Base-by-base conservation (phyloP, 805 yeast genomes). In the Kodamaea leandrae region DNA sequence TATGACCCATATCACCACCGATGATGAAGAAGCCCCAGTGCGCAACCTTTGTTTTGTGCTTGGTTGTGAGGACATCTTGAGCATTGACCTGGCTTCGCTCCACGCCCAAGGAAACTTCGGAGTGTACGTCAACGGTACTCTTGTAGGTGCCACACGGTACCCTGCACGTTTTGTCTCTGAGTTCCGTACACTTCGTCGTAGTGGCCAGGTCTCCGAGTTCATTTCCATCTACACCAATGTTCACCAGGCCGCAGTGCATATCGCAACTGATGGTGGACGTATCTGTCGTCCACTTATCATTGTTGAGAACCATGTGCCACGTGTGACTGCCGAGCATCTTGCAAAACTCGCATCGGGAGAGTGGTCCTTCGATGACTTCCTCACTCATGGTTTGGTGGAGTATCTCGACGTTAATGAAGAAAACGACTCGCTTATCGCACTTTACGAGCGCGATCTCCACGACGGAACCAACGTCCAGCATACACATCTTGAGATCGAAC, bases 1-100 rank as follows among this genome's bases (percentile, higher is more conserved):
- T 35, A 93, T 93, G 99, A 93, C 99, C 8, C 99, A 93, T 64
- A 93, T 93, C 56, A 93, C 99, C 4, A 91, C 99, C 1, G 99
- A 93, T 64, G 97, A 88, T 54, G 99, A 93, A 62, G 97, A 91
- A 55, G 86, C 74, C 7, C 98, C 99, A 13, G 80, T 93, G 28
- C 77, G 74, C 47, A 77, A 77, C 41, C 68, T 90, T 24, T 88
- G 97, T 55, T 85, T 71, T 51, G 68, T 83, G 19, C 71, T 93
- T 40, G 99, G 99, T 48, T 93, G 90, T 47, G 99, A 93, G 64
- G 85, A 86, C 53, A 83, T 91, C 27, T 71, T 82, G 35, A 73
- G 81, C 30, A 75, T 88, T 7, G 96, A 91, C 53, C 87, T 95
- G 41, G 82, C 91, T 1, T 80, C 87, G 3, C 67, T 93, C 37